Base-by-base conservation (phyloP, 2,329 filamentous ascomycete species). In the Calycina herbarum region DNA sequence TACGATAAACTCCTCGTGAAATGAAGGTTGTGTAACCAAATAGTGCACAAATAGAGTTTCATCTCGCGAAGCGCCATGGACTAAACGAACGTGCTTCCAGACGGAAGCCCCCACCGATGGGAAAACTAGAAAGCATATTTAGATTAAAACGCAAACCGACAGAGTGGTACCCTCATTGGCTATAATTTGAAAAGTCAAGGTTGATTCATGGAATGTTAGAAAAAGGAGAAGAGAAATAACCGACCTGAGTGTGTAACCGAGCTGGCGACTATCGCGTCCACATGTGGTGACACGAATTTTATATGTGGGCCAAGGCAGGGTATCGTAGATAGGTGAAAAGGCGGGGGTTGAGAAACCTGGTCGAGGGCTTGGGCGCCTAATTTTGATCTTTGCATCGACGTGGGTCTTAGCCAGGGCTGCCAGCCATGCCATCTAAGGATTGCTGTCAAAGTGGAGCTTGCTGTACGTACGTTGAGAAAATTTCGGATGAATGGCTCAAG, bases 251-350 rank as follows among this genome's bases (percentile, higher is more conserved):
- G 8, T 24, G 48, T 54, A 54, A 54, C 48, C 48, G 20, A 54
- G 48, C 20, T 54, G 20, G 48, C 20, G 48, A 54, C 24, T 24
- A 13, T 54, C 24, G 48, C 48, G 48, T 54, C 6, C 48, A 24
- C 48, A 27, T 54, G 48, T 54, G 48, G 48, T 54, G 48, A 54
- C 48, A 54, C 48, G 48, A 54, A 54, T 24, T 27, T 27, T 13
- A 29, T 5, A 27, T 24, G 48, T 54, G 48, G 48, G 20, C 13
- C 48, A 24, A 11, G 13, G 7, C 6, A 54, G 48, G 48, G 20
- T 20, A 54, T 54, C 24, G 20, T 24, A 13, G 48, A 54, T 24
- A 54, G 2, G 48, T 54, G 20, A 54, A 27, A n/a, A 54, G 20
- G 2, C 48, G 6, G 24, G 48, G 48, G 8, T 24, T 54, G 20